phyloP scores from a whole-genome alignment of 116 monocot genomes.

The Trichopus zeylanicus region DNA sequence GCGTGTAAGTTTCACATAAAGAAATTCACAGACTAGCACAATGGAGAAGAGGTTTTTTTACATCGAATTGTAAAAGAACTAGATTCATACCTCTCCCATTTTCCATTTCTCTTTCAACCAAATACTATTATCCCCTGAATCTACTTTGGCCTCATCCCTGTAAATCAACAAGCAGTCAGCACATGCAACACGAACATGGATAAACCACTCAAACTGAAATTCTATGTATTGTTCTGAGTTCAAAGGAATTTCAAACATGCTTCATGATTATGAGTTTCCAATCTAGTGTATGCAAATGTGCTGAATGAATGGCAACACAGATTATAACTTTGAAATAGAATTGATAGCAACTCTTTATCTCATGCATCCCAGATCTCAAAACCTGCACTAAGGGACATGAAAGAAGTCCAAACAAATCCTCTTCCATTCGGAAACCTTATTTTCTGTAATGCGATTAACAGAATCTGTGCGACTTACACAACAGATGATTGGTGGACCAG shows the following conservation, averaged over 20 bases:
- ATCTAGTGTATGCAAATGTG: background rate
- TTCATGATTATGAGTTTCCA: background rate
- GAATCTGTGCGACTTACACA: background rate
- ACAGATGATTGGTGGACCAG: background rate
- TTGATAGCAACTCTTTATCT: background rate
- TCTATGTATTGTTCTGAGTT: background rate
- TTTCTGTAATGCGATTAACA: too few species aligned
- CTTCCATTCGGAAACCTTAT: background rate
- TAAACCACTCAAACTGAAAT: background rate
- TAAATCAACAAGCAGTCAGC: background rate
- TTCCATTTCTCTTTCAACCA: conserved; percentile 42
- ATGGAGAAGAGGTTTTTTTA: too few species aligned
- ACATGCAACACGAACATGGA: background rate
- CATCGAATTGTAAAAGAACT: background rate
- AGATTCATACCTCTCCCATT: conserved; percentile 24
- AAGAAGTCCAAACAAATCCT: background rate
- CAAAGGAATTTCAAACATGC: background rate
- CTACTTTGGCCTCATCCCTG: conserved; percentile 29
- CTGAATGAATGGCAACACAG: too few species aligned
- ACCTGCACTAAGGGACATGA: background rate
- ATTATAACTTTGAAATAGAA: too few species aligned
- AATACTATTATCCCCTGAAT: conserved; percentile 15
- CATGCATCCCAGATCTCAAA: background rate
- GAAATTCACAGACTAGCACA: too few species aligned
- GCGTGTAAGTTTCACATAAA: too few species aligned